These are phyloP conservation scores for Priceomyces medius DNA, from an alignment of 805 yeast species.

Conservation along the genomic window DNA sequence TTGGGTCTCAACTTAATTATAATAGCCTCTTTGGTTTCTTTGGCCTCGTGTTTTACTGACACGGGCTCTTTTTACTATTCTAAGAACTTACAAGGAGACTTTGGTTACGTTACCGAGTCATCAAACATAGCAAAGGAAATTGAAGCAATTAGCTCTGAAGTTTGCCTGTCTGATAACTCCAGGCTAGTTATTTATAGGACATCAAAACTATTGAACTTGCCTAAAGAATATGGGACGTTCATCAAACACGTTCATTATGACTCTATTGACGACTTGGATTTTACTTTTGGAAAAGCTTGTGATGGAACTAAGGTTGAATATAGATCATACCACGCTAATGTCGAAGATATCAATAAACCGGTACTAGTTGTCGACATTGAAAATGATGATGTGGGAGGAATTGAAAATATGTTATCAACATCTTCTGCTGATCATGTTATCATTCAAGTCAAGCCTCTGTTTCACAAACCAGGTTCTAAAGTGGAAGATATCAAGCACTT, in stretches of 20 bases:
- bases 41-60: constrained; percentile 22
- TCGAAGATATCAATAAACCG: constrained; percentile 7
- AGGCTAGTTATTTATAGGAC: constrained; percentile 28
- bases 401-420: constrained; percentile 18
- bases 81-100: constrained; percentile 9
- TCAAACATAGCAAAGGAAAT: constrained; percentile 16
- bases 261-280: constrained; percentile 16
- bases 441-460: constrained; percentile 33
- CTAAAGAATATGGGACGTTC: constrained; percentile 8
- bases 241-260: constrained; percentile 21
- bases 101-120: constrained; percentile 23
- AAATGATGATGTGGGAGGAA: constrained; percentile 15
- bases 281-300: constrained; percentile 14
- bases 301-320: constrained; percentile 7
- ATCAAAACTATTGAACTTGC: constrained; percentile 12
- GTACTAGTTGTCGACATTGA: constrained; percentile 25
- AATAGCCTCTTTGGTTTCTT: constrained; percentile 10
- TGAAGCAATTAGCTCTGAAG: constrained; percentile 14
- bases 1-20: constrained; percentile 4
- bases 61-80: constrained; percentile 23
- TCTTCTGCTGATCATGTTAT: constrained; percentile 12
- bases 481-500: constrained; percentile 21
- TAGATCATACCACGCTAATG: constrained; percentile 1
- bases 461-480: constrained; percentile 19
- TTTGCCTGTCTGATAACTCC: constrained; percentile 17